Percentiles rank a stretch among this genome's conserved stretches.
phyloP scores from a whole-genome alignment of 768 basidiomycete species.

The Russula foetens region DNA sequence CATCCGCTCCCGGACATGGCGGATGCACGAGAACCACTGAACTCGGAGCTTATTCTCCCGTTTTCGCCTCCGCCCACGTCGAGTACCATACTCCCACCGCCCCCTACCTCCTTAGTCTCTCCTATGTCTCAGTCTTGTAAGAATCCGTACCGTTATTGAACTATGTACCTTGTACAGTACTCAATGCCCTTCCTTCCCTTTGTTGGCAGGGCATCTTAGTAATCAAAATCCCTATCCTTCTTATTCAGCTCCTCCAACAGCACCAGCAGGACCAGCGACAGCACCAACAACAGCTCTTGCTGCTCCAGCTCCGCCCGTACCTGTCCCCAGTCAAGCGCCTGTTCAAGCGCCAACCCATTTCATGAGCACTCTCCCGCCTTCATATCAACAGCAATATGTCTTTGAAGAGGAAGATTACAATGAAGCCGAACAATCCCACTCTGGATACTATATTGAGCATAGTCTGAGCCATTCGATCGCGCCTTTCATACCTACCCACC shows the following conservation, averaged over 20 bases:
- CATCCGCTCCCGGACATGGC: constrained; percentile 13
- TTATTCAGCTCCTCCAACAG: constrained; percentile 16
- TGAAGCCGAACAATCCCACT: constrained; percentile 8
- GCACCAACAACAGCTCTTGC: too few relatives aligned
- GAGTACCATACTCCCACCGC: constrained; percentile 31
- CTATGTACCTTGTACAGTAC: constrained; percentile 57
- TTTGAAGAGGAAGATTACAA: constrained; percentile 20
- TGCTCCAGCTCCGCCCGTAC: neutral
- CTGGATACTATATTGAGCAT: constrained; percentile 19
- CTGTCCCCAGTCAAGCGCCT: neutral
- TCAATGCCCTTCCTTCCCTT: constrained; percentile 45
- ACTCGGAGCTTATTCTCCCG: constrained; percentile 18
- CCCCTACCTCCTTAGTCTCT: constrained; percentile 46
- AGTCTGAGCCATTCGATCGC: constrained; percentile 18
- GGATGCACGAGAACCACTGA: constrained; percentile 13
- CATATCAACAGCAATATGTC: constrained; percentile 16
- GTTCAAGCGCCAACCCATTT: neutral
- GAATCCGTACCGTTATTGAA: constrained; percentile 63
- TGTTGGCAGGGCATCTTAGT: constrained; percentile 39
- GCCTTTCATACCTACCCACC: constrained; percentile 21
- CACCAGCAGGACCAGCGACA: too few relatives aligned
- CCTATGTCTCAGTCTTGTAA: constrained; percentile 47
- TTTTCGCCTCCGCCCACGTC: constrained; percentile 24
- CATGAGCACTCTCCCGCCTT: constrained; percentile 11
- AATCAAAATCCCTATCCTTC: constrained; percentile 22